Percentiles rank a stretch among this genome's conserved stretches.
Evolutionary conservation across 2,329 filamentous ascomycete species (phyloP).

Genomic region (Xylariaceae sp.): DNA sequence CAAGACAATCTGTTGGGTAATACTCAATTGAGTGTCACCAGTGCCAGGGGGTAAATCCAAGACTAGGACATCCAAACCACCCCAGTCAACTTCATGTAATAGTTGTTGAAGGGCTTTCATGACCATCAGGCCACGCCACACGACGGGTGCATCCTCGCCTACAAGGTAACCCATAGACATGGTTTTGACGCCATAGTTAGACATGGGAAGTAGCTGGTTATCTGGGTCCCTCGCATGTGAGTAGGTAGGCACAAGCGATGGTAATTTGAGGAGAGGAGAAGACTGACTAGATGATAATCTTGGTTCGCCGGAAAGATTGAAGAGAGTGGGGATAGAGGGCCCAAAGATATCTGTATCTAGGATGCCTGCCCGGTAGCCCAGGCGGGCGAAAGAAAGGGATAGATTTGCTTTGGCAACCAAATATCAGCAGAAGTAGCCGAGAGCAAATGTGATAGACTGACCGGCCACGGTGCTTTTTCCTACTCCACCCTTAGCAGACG

Average conservation of each 20-base stretch:
- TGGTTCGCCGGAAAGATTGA: slow-evolving; percentile 77
- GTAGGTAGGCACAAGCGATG: background rate
- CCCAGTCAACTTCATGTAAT: slow-evolving; percentile 93
- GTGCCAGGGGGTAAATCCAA: slow-evolving; percentile 92
- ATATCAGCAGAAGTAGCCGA: background rate
- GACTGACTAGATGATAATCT: slow-evolving; percentile 65
- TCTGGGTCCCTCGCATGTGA: slow-evolving; percentile 39
- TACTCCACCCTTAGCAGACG: slow-evolving; percentile 95
- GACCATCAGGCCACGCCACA: slow-evolving; percentile 95
- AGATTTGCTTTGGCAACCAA: slow-evolving; percentile 60
- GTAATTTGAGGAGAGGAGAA: background rate
- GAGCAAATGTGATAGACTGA: slow-evolving; percentile 33
- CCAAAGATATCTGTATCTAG: slow-evolving; percentile 97
- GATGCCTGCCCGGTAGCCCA: slow-evolving; percentile 78
- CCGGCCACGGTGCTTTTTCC: slow-evolving; percentile 93
- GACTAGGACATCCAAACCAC: slow-evolving; percentile 79
- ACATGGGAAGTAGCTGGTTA: slow-evolving; percentile 79
- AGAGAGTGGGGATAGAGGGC: slow-evolving; percentile 85
- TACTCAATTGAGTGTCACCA: slow-evolving; percentile 93
- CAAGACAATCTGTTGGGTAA: slow-evolving; percentile 88
- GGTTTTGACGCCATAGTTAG: slow-evolving; percentile 92
- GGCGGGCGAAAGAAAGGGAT: slow-evolving; percentile 77
- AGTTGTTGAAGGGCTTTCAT: slow-evolving; percentile 96
- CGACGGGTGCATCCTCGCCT: slow-evolving; percentile 73
- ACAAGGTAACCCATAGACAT: slow-evolving; percentile 99